Evolutionary conservation across 2,329 filamentous ascomycete species (phyloP).

Genomic region (Leptographium procerum): DNA sequence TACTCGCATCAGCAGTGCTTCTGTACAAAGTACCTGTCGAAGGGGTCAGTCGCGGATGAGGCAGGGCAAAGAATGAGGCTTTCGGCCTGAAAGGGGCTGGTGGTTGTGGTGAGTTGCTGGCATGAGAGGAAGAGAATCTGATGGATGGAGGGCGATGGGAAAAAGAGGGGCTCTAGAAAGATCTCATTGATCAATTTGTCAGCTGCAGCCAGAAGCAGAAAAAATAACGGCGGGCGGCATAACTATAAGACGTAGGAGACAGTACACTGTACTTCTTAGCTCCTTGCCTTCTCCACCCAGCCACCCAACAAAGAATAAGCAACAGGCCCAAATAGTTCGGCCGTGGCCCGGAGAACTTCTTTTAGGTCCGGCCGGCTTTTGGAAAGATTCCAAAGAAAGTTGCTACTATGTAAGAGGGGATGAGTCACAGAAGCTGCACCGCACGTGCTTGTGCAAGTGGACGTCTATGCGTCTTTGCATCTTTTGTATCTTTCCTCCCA

Average conservation of each 20-base stretch:
- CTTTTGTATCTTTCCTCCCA: no score
- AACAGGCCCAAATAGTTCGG: not conserved
- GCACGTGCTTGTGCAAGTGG: no score
- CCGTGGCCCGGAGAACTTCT: not conserved
- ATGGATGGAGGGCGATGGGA: conserved; percentile 1
- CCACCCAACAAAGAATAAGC: not conserved
- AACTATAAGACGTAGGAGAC: no score
- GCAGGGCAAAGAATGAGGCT: not conserved
- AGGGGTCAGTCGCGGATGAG: not conserved
- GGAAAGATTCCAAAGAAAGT: not conserved
- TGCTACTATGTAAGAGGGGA: no score
- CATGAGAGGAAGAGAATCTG: conserved; percentile 1
- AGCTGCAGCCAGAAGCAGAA: conserved; percentile 3
- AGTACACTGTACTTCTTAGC: no score
- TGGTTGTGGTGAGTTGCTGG: not conserved
- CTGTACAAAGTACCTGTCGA: not conserved
- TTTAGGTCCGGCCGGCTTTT: not conserved
- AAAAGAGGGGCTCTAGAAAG: conserved; percentile 14
- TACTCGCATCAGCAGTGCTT: not conserved
- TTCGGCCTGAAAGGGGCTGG: not conserved
- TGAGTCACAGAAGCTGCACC: no score
- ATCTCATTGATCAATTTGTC: conserved; percentile 17
- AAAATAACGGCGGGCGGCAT: not conserved
- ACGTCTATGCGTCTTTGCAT: no score
- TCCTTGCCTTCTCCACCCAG: not conserved